A percentile compares a stretch with the other conserved stretches of the same genome.
phyloP scores from a whole-genome alignment of 2,329 filamentous ascomycete genomes.

The Calonectria pauciramosa region DNA sequence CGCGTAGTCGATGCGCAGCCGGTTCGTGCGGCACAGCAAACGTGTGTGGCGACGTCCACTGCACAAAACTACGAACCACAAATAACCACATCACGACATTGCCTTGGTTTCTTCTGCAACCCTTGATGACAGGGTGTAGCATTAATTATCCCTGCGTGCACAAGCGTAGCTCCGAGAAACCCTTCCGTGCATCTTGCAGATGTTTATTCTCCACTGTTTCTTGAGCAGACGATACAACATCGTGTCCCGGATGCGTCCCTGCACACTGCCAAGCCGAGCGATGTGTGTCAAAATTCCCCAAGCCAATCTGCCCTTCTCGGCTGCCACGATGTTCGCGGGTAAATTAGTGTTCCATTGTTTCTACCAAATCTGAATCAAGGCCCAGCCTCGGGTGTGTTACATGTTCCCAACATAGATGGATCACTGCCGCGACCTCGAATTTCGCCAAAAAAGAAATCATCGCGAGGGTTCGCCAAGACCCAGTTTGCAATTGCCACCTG shows the following conservation, averaged over 20 bases:
- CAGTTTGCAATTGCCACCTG: neutral
- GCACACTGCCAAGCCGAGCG: neutral
- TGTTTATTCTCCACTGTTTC: slow-evolving; percentile 9
- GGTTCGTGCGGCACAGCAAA: slow-evolving; percentile 20
- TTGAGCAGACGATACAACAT: neutral
- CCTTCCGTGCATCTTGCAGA: neutral
- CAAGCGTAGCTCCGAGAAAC: neutral
- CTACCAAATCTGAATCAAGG: neutral
- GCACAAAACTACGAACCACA: slow-evolving; percentile 16
- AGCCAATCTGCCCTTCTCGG: neutral
- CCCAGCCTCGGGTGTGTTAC: neutral
- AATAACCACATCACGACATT: slow-evolving; percentile 24
- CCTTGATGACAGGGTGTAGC: neutral
- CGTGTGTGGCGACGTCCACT: slow-evolving; percentile 3
- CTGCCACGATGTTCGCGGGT: slow-evolving; percentile 14
- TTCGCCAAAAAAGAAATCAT: neutral
- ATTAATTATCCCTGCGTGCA: neutral
- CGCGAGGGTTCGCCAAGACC: neutral
- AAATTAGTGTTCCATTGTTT: slow-evolving; percentile 2
- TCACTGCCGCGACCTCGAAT: neutral
- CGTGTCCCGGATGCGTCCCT: slow-evolving; percentile 5
- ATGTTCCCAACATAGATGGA: neutral
- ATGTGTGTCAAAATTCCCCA: neutral
- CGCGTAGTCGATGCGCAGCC: slow-evolving; percentile 8
- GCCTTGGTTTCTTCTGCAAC: slow-evolving; percentile 19